Base-by-base conservation (phyloP, 805 yeast genomes). In the Starmerella sirachaensis region DNA sequence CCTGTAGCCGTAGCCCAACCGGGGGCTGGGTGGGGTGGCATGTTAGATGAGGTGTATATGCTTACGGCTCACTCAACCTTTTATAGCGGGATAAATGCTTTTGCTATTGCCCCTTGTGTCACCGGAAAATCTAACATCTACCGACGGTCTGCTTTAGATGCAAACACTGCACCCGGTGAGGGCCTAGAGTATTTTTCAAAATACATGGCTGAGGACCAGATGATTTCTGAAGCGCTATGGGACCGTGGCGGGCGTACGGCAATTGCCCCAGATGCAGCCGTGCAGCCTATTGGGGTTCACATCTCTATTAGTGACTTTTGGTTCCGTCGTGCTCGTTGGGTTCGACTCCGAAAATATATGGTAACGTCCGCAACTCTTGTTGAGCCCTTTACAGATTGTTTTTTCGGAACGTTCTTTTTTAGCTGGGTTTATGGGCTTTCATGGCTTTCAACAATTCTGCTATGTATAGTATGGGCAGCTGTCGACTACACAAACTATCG, bases 201-300 rank as follows among this genome's bases (percentile, higher is more conserved):
- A 40, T 85, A 77, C 55, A 84, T 84, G 52, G 94, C 94, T 5
- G 95, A 84, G 55, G 95, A 84, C 56, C 84, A 84, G 56, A 80
- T 83, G 93, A 84, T 84, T 45, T 93, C 82, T 5, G 83, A 81
- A 33, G 81, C 84, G 1, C 54, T 84, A 13, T 84, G 94, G 94
- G 73, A 74, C 18, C 64, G 66, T 23, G 76, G 80, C 18, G 78
- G 81, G 2, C 63, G 85, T 47, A 81, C 93, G 0, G 85, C 78
- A 0, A 64, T 83, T 66, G 76, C 88, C 1, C 74, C 79, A 1
- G 94, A 84, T 54, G 69, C 74, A 32, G 94, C 76, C 1, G 59
- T 81, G 4, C 95, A 84, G 54, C 94, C 94, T 0, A 57, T 74
- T 17, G 62, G 61, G 0, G 18, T 14, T 2, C 52, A 46, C 6